Conservation (phyloP, 2,329 filamentous ascomycete genomes). For the Aspergillus sp. region DNA sequence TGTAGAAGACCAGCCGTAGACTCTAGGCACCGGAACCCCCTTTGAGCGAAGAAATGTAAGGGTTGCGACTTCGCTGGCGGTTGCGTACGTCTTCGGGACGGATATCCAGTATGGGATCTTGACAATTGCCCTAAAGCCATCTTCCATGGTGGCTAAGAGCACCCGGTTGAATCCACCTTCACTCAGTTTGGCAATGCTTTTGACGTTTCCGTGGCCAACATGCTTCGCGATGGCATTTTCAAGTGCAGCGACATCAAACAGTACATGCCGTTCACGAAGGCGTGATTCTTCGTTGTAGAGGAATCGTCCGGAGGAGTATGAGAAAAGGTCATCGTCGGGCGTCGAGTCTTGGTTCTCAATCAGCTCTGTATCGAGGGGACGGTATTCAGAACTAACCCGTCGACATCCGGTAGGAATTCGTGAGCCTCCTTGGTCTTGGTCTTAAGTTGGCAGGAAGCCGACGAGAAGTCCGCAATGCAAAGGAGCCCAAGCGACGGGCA, state of each 20-base stretch:
- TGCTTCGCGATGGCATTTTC: constrained; percentile 5
- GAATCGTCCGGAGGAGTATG: constrained; percentile 5
- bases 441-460: too few species aligned
- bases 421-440: too few species aligned
- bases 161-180: constrained; percentile 14
- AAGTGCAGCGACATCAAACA: constrained; percentile 10
- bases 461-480: too few species aligned
- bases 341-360: background rate
- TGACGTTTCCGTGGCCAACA: constrained; percentile 8
- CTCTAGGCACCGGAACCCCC: constrained; percentile 12
- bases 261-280: constrained; percentile 11
- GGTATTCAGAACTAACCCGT: too few species aligned
- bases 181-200: constrained; percentile 5
- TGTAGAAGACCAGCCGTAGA: constrained; percentile 17
- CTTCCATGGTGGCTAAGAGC: constrained; percentile 11
- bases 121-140: constrained; percentile 11
- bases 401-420: too few species aligned
- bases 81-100: constrained; percentile 10
- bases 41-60: constrained; percentile 13
- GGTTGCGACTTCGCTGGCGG: constrained; percentile 19
- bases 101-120: constrained; percentile 14
- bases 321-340: constrained; percentile 1
- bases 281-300: constrained; percentile 9
- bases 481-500: too few species aligned
- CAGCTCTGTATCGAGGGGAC: too few species aligned